Percentiles rank a stretch among this genome's conserved stretches.
Conservation (phyloP, 75 land plant genomes). For the Pseudotsuga menziesii region DNA sequence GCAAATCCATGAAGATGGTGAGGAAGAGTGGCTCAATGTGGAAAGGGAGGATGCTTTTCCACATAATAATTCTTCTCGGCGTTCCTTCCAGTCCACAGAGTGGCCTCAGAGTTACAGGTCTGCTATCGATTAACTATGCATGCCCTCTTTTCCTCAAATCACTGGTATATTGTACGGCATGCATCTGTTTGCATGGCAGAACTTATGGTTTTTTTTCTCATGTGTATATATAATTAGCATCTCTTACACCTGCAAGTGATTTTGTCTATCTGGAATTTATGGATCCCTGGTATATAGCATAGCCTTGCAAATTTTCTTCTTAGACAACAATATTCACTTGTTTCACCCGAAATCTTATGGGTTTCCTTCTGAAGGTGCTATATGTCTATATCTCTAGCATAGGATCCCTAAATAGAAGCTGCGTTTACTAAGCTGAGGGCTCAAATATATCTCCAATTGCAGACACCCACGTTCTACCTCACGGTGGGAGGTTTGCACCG, state of each 20-base stretch:
- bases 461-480: too few species aligned
- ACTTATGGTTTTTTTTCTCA: neutral
- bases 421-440: too few species aligned
- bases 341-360: too few species aligned
- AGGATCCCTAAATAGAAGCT: too few species aligned
- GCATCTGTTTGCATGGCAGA: neutral
- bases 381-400: too few species aligned
- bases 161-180: neutral
- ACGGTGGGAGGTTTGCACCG: too few species aligned
- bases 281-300: neutral
- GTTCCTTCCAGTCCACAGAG: constrained; percentile 3
- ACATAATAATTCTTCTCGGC: neutral
- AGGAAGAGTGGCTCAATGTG: neutral
- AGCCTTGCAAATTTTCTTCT: neutral
- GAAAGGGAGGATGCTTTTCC: constrained; percentile 6
- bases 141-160: neutral
- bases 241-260: neutral
- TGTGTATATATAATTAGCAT: too few species aligned
- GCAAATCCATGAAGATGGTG: neutral
- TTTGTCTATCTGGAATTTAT: neutral
- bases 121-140: neutral
- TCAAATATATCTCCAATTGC: too few species aligned
- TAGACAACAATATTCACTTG: too few species aligned
- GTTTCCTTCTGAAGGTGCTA: too few species aligned
- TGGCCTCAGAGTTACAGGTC: constrained; percentile 10